phyloP scores from a whole-genome alignment of 352 stramenopile genomes.

The Peronospora destructor region DNA sequence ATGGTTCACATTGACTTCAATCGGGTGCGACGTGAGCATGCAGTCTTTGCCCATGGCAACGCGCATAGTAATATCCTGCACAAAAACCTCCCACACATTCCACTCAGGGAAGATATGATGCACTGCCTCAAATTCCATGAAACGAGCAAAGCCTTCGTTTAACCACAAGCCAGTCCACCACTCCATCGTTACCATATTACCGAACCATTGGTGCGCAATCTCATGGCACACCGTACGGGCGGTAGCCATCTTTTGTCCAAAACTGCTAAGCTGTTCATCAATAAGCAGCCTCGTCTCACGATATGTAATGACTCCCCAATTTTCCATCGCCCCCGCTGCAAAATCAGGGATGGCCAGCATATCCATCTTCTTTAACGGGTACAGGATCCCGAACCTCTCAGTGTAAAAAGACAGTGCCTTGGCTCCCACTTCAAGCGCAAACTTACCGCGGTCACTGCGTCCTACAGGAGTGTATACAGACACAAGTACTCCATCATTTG shows the following conservation, averaged over 20 bases:
- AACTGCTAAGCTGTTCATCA: constrained; percentile 60
- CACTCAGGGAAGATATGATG: constrained; percentile 91
- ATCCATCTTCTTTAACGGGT: constrained; percentile 97
- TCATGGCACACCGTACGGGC: constrained; percentile 97
- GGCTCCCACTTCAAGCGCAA: constrained; percentile 79
- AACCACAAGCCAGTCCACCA: constrained; percentile 95
- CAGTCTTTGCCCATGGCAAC: constrained; percentile 90
- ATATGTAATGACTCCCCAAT: constrained; percentile 95
- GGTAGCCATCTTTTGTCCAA: constrained; percentile 69
- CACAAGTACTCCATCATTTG: constrained; percentile 88
- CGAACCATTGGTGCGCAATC: constrained; percentile 95
- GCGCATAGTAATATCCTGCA: constrained; percentile 68
- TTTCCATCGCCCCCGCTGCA: constrained; percentile 94
- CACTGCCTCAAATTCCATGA: constrained; percentile 94
- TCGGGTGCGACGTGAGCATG: constrained; percentile 88
- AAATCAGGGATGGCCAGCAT: constrained; percentile 97
- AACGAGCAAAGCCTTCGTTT: constrained; percentile 97
- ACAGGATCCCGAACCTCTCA: constrained; percentile 73
- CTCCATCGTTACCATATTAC: constrained; percentile 98
- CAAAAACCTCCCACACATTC: constrained; percentile 95
- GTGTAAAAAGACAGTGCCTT: constrained; percentile 71
- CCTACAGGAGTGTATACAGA: constrained; percentile 93
- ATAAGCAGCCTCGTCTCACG: constrained; percentile 90
- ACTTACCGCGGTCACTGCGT: constrained; percentile 86
- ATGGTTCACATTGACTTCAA: constrained; percentile 91